These are phyloP conservation scores for Bruguiera hainesii DNA, from an alignment of 441 rosid species.

Conservation along the genomic window DNA sequence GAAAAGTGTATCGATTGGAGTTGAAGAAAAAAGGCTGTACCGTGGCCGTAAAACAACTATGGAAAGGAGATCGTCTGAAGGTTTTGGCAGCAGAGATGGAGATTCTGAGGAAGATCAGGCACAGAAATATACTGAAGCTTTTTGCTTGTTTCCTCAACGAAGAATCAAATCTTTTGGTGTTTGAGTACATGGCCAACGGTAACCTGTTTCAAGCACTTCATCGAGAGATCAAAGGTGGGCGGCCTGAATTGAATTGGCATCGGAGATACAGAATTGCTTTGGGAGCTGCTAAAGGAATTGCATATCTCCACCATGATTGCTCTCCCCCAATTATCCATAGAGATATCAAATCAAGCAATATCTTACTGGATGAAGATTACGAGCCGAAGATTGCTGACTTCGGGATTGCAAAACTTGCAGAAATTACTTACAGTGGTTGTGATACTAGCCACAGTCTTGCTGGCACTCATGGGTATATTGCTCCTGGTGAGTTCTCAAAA, in stretches of 20 bases:
- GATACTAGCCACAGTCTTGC: constrained; percentile 51
- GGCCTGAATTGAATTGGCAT: constrained; percentile 59
- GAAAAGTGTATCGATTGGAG: constrained; percentile 75
- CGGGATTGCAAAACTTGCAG: constrained; percentile 74
- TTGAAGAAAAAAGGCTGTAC: constrained; percentile 56
- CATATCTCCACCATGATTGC: constrained; percentile 88
- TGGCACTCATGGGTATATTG: constrained; percentile 89
- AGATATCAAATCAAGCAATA: constrained; percentile 84
- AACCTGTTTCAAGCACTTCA: constrained; percentile 68
- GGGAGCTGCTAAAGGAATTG: constrained; percentile 81
- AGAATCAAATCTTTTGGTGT: constrained; percentile 63
- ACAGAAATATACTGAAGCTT: constrained; percentile 71
- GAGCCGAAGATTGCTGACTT: constrained; percentile 89
- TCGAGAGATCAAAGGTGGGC: constrained; percentile 43
- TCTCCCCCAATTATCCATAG: constrained; percentile 73
- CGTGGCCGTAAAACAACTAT: constrained; percentile 79
- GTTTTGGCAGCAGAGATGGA: constrained; percentile 67
- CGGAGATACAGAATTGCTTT: constrained; percentile 63
- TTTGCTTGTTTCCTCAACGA: constrained; percentile 60
- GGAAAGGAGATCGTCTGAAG: constrained; percentile 54
- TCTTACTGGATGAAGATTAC: constrained; percentile 58
- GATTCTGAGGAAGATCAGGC: constrained; percentile 75
- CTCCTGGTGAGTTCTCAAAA: constrained; percentile 62
- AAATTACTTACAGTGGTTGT: constrained; percentile 36
- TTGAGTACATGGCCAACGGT: constrained; percentile 80